Percentiles rank a stretch among this genome's conserved stretches.
phyloP scores from a whole-genome alignment of 176 grass and related monocot genomes.

The Cenchrus fungigraminus region DNA sequence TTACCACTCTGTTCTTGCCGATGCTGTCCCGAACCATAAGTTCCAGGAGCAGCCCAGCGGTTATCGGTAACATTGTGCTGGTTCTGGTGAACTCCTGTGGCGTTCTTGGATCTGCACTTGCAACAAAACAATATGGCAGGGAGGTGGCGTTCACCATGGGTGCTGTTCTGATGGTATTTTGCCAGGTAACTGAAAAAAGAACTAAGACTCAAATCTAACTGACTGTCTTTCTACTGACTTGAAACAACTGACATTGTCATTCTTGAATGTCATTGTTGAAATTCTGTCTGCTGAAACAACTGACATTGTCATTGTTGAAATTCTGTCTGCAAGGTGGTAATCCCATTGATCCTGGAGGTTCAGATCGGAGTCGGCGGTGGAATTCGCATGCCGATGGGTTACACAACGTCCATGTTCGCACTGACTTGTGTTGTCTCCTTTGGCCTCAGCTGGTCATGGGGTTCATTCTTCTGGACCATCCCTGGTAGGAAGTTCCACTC shows the following conservation, averaged over 20 bases:
- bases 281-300: constrained; percentile 14
- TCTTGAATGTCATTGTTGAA: neutral
- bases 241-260: neutral
- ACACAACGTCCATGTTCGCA: constrained; percentile 29
- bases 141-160: constrained; percentile 30
- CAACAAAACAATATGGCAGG: constrained; percentile 37
- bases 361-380: constrained; percentile 37
- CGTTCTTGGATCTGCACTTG: constrained; percentile 47
- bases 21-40: constrained; percentile 43
- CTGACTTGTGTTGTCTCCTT: constrained; percentile 48
- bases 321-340: constrained; percentile 42
- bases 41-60: constrained; percentile 33
- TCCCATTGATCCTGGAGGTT: constrained; percentile 41
- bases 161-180: constrained; percentile 43
- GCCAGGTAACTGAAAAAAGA: constrained; percentile 44
- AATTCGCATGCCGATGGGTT: constrained; percentile 39
- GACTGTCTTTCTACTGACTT: neutral
- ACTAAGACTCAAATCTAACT: neutral
- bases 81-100: constrained; percentile 44
- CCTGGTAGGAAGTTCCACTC: constrained; percentile 32
- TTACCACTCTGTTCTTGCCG: constrained; percentile 38
- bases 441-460: constrained; percentile 63
- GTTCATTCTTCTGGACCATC: constrained; percentile 42
- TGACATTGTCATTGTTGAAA: neutral
- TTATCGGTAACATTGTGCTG: constrained; percentile 41